Conservation (phyloP, 2,329 filamentous ascomycete genomes). For the Trichothecium sympodiale region DNA sequence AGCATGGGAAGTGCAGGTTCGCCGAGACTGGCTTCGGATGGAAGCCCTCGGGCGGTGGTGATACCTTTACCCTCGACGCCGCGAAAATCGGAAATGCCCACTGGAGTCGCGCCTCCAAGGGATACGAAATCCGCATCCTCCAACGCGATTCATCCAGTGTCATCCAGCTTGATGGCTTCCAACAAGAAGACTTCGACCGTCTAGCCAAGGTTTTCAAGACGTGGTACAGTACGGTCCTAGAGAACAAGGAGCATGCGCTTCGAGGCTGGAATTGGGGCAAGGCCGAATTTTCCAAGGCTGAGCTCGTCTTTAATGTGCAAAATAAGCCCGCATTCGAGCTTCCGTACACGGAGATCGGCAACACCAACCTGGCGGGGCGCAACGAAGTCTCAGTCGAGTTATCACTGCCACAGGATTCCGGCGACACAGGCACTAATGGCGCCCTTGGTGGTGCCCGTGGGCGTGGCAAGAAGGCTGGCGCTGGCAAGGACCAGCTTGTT, state of each 20-base stretch:
- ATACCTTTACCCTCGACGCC: conserved; percentile 87
- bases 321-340: conserved; percentile 95
- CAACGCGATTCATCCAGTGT: conserved; percentile 75
- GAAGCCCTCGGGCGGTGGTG: conserved; percentile 79
- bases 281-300: conserved; percentile 88
- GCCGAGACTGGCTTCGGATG: conserved; percentile 91
- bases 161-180: conserved; percentile 90
- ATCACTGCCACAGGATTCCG: conserved; percentile 59
- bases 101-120: conserved; percentile 88
- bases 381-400: conserved; percentile 98
- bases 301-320: conserved; percentile 92
- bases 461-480: conserved; percentile 80
- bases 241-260: conserved; percentile 86
- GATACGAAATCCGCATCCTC: conserved; percentile 87
- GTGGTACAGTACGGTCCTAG: conserved; percentile 91
- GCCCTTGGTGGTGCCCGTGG: conserved; percentile 61
- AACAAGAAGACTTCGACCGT: conserved; percentile 88
- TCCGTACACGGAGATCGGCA: conserved; percentile 92
- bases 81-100: conserved; percentile 77
- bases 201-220: conserved; percentile 90
- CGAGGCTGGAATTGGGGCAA: conserved; percentile 99
- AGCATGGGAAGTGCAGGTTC: conserved; percentile 86
- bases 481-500: conserved; percentile 82
- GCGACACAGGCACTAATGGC: conserved; percentile 63
- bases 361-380: conserved; percentile 93